Evolutionary conservation across 1,284 basidiomycete genomes (phyloP), one percentile per base, ranked within the genome.

Genomic region (Irpex sp.): DNA sequence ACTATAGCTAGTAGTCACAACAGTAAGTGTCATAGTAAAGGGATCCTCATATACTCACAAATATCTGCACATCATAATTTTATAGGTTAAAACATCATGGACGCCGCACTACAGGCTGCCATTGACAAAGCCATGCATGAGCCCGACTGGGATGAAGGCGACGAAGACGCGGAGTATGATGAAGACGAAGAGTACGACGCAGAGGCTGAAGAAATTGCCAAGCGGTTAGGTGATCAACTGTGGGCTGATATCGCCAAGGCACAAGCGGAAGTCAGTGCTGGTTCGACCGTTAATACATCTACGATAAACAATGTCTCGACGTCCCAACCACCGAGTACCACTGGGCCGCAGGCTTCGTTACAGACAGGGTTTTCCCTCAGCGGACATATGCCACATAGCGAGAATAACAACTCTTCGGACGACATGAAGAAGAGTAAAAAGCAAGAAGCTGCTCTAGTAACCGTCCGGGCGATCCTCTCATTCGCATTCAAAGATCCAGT

Each of bases 211-310:
- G 88, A 86, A 65, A 88, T 91, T 68, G 87, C 87, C 5, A 81
- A 85, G 57, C 78, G 85, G 38, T 75, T 92, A 36, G 85, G 87
- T 11, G 87, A 88, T 67, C 85, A 91, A 64, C 79, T 92, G 7
- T 86, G 85, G 82, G 89, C 88, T 1, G 88, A 89, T 68, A 88
- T 91, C 55, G 85, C 75, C 68, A 87, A 83, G 70, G 85, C 81
- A 3, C 86, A 82, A 67, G 81, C 81, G 9, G 83, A 82, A 64
- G 73, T 71, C 15, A 72, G 71, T 11, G 72, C 72, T 36, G 66
- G 73, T 36, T 62, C 71, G 13, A 61, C 69, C 15, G 11, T 15
- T 15, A 44, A 44, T 4, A 44, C 8, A 11, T 44, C 40, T 2
- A 15, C 15, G 7, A 8, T 8, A 51, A 19, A 26, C 26, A 26